These are phyloP conservation scores for Rhizopogon vinicolor DNA, from an alignment of 768 basidiomycete species.

Conservation along the genomic window DNA sequence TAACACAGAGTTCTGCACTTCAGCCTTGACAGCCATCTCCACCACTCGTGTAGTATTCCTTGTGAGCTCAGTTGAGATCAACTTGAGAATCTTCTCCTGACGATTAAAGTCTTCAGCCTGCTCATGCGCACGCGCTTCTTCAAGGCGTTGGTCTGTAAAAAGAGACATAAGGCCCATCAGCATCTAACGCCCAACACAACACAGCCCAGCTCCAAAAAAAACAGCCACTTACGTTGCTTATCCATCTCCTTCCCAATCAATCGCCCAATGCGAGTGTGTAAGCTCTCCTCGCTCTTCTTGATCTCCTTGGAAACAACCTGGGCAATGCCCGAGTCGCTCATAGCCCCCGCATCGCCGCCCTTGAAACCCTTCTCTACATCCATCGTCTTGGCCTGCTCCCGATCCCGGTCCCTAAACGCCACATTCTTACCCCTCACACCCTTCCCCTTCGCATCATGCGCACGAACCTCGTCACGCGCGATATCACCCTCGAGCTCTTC, in stretches of 20 bases:
- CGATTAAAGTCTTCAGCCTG: conserved; percentile 78
- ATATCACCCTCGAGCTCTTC: conserved; percentile 71
- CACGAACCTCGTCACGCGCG: conserved; percentile 53
- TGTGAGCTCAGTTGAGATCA: conserved; percentile 82
- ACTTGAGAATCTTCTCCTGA: conserved; percentile 85
- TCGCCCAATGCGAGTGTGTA: conserved; percentile 73
- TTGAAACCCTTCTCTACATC: conserved; percentile 21
- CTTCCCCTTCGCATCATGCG: conserved; percentile 46
- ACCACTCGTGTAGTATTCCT: conserved; percentile 87
- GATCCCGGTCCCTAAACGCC: conserved; percentile 58
- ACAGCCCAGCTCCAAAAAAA: conserved; percentile 3
- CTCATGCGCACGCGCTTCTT: conserved; percentile 74
- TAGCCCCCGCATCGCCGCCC: conserved; percentile 18
- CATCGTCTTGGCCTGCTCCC: conserved; percentile 31
- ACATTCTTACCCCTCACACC: conserved; percentile 51
- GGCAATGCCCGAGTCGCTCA: conserved; percentile 52
- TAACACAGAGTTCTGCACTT: conserved; percentile 79
- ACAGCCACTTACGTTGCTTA: conserved; percentile 65
- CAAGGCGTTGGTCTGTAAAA: conserved; percentile 70
- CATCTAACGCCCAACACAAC: neutral
- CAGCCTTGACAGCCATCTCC: conserved; percentile 82
- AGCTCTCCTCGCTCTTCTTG: conserved; percentile 74
- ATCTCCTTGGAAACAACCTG: conserved; percentile 71
- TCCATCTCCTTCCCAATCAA: conserved; percentile 85
- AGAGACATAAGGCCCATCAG: conserved; percentile 2